phyloP scores from a whole-genome alignment of 352 stramenopile genomes.

The Lagenidium sp. region DNA sequence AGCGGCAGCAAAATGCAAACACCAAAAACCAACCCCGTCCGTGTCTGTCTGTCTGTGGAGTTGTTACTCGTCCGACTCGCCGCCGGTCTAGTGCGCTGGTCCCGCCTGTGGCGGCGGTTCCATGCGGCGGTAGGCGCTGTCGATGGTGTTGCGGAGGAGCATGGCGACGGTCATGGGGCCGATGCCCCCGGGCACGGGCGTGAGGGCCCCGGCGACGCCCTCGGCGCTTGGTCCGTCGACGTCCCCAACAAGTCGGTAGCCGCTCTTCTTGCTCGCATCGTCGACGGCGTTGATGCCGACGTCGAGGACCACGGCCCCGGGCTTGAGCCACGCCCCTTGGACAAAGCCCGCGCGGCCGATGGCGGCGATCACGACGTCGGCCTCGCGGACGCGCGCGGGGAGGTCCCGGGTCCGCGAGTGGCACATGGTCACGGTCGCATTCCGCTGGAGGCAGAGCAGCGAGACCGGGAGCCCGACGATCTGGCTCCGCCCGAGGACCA shows the following conservation, averaged over 20 bases:
- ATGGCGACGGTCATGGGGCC: conserved; percentile 98
- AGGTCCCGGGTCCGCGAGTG: conserved; percentile 94
- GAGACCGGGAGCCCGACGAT: conserved; percentile 97
- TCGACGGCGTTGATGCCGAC: conserved; percentile 98
- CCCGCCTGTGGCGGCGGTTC: too few relatives aligned
- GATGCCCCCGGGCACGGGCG: conserved; percentile 93
- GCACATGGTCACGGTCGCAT: conserved; percentile 98
- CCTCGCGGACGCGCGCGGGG: conserved; percentile 52
- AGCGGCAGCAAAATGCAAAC: too few relatives aligned
- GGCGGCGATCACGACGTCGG: conserved; percentile 97
- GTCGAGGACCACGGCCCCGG: conserved; percentile 96
- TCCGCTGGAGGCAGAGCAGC: conserved; percentile 91
- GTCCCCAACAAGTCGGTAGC: conserved; percentile 96
- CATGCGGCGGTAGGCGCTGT: conserved; percentile 31
- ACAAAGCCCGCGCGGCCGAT: conserved; percentile 93
- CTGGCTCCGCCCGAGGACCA: conserved; percentile 96
- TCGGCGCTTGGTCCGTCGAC: conserved; percentile 89
- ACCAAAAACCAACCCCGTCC: too few relatives aligned
- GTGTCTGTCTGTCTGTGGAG: too few relatives aligned
- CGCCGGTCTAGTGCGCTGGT: too few relatives aligned
- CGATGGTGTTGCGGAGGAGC: conserved; percentile 81
- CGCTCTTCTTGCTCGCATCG: conserved; percentile 52
- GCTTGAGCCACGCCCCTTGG: conserved; percentile 94
- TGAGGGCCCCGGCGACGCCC: conserved; percentile 91
- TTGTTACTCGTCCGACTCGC: too few relatives aligned